These are phyloP conservation scores for Pichia sp. DNA, from an alignment of 1,139 yeast genomes.

Conservation along the genomic window DNA sequence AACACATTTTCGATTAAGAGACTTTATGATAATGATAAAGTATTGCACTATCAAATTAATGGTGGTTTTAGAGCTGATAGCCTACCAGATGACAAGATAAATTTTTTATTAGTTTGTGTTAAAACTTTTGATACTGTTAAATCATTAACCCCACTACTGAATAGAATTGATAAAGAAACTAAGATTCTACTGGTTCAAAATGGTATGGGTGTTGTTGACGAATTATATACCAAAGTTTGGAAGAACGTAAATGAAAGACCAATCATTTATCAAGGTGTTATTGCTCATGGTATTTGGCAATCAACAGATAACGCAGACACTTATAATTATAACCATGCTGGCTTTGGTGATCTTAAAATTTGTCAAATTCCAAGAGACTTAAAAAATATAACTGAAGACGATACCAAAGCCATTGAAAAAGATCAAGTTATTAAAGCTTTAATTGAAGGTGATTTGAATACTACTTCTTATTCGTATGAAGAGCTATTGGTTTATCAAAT, in stretches of 20 bases:
- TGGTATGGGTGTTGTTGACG: slow-evolving; percentile 60
- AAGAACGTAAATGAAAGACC: slow-evolving; percentile 43
- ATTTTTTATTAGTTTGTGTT: slow-evolving; percentile 28
- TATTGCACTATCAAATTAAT: slow-evolving; percentile 13
- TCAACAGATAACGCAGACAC: slow-evolving; percentile 30
- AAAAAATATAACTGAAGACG: slow-evolving; percentile 8
- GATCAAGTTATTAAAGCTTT: slow-evolving; percentile 19
- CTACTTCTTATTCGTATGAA: slow-evolving; percentile 30
- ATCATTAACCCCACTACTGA: slow-evolving; percentile 22
- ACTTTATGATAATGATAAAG: slow-evolving; percentile 19
- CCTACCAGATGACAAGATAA: slow-evolving; percentile 19
- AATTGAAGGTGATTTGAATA: slow-evolving; percentile 14
- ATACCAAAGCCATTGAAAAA: slow-evolving; percentile 7
- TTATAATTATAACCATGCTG: slow-evolving; percentile 57
- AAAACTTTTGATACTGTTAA: slow-evolving; percentile 28
- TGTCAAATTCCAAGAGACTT: slow-evolving; percentile 36
- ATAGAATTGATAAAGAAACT: slow-evolving; percentile 31
- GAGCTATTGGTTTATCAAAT: slow-evolving; percentile 58
- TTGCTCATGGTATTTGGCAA: slow-evolving; percentile 70
- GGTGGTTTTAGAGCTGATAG: slow-evolving; percentile 17
- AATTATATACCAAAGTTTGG: slow-evolving; percentile 51
- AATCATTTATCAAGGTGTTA: slow-evolving; percentile 61
- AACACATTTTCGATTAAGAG: slow-evolving; percentile 22
- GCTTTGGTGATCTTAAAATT: slow-evolving; percentile 53
- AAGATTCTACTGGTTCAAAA: slow-evolving; percentile 68